Percentiles rank a stretch among this genome's conserved stretches.
These are phyloP conservation scores for Salix viminalis DNA, from an alignment of 345 rosid species.

Conservation along the genomic window DNA sequence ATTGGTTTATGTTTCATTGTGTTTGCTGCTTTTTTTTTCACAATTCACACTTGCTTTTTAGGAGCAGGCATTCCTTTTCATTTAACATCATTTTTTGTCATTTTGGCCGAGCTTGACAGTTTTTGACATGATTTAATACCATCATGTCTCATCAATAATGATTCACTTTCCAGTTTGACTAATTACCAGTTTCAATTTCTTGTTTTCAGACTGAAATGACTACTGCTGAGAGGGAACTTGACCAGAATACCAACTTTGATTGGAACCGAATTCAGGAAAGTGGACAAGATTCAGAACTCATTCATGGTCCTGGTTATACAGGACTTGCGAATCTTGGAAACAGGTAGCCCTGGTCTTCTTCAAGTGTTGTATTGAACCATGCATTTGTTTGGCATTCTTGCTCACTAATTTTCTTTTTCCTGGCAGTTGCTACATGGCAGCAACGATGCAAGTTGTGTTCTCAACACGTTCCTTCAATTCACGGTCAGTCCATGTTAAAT, in stretches of 20 bases:
- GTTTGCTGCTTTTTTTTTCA: no score
- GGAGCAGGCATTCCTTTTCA: no score
- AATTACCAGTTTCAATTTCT: not conserved
- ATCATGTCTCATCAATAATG: not conserved
- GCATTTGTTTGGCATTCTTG: constrained; percentile 6
- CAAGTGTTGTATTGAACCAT: constrained; percentile 5
- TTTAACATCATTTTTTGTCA: no score
- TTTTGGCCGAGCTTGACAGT: not conserved
- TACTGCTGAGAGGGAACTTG: constrained; percentile 99
- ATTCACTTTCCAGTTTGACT: not conserved
- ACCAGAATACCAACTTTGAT: constrained; percentile 93
- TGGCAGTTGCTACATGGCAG: constrained; percentile 97
- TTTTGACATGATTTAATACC: not conserved
- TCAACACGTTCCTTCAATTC: constrained; percentile 64
- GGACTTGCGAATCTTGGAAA: constrained; percentile 97
- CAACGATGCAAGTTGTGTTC: constrained; percentile 94
- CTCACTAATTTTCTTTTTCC: constrained; percentile 22
- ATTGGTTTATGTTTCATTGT: no score
- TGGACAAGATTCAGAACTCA: constrained; percentile 77
- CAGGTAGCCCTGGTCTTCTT: constrained; percentile 47
- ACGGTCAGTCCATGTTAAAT: constrained; percentile 40
- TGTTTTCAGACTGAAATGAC: constrained; percentile 92
- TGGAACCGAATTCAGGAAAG: constrained; percentile 99
- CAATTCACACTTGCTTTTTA: no score
- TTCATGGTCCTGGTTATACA: constrained; percentile 92